These are phyloP conservation scores for Hypomyces rosellus DNA, from an alignment of 2,329 filamentous ascomycete species.

Conservation along the genomic window DNA sequence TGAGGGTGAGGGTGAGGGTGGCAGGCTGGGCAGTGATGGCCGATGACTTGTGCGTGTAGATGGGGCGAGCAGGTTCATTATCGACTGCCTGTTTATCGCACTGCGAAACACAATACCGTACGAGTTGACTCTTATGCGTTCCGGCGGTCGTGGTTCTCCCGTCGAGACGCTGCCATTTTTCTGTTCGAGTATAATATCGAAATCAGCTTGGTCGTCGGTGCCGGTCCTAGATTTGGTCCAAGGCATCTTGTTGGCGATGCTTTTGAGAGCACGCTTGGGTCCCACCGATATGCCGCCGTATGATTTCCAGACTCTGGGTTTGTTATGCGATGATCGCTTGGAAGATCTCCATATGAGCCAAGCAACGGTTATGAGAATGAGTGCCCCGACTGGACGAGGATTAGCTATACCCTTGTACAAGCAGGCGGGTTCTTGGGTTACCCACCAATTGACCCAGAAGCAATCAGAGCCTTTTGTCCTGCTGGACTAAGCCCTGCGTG, in stretches of 20 bases:
- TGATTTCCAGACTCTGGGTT: background rate
- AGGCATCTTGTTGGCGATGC: too few species aligned
- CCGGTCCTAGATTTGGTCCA: too few species aligned
- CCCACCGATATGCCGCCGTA: background rate
- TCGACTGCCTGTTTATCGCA: constrained; percentile 2
- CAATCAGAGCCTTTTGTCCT: constrained; percentile 16
- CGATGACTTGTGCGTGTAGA: constrained; percentile 9
- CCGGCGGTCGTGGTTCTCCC: background rate
- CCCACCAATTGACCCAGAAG: constrained; percentile 16
- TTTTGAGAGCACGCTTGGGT: background rate
- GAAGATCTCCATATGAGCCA: constrained; percentile 39
- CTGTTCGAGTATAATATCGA: too few species aligned
- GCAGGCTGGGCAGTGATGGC: constrained; percentile 10
- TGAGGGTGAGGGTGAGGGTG: too few species aligned
- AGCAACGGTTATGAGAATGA: constrained; percentile 37
- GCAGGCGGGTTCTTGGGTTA: background rate
- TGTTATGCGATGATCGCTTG: constrained; percentile 10
- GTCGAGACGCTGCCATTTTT: background rate
- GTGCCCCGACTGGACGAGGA: constrained; percentile 30
- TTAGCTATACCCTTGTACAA: too few species aligned
- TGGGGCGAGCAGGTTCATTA: constrained; percentile 2
- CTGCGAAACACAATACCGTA: constrained; percentile 8
- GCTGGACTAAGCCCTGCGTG: background rate
- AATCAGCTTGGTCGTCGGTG: too few species aligned
- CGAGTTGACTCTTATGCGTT: constrained; percentile 5